phyloP scores from a whole-genome alignment of 345 rosid genomes.

The Litchi chinensis region DNA sequence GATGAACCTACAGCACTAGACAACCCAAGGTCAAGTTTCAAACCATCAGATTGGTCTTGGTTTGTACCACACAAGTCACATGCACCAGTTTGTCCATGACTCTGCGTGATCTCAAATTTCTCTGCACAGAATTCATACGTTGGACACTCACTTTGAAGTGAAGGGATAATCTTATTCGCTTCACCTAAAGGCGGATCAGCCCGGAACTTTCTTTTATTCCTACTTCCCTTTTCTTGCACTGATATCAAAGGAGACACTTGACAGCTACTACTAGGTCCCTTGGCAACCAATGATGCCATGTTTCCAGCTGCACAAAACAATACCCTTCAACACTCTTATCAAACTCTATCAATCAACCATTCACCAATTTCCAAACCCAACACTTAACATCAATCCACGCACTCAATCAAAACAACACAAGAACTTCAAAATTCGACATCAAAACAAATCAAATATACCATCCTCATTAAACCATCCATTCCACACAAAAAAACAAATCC shows the following conservation, averaged over 20 bases:
- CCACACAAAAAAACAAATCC: constrained; percentile 10
- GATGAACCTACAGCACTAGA: constrained; percentile 37
- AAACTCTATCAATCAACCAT: constrained; percentile 17
- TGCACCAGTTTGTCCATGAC: constrained; percentile 41
- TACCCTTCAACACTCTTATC: constrained; percentile 9
- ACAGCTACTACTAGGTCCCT: constrained; percentile 42
- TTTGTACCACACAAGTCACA: constrained; percentile 52
- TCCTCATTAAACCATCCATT: constrained; percentile 24
- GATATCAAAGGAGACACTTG: constrained; percentile 49
- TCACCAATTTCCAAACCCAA: constrained; percentile 17
- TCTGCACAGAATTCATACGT: constrained; percentile 72
- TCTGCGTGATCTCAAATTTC: constrained; percentile 47
- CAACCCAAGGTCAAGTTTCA: constrained; percentile 66
- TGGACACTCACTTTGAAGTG: constrained; percentile 40
- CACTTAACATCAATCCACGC: constrained; percentile 5
- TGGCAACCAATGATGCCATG: constrained; percentile 68
- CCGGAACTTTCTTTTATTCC: constrained; percentile 85
- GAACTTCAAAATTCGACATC: not conserved
- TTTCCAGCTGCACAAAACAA: constrained; percentile 43
- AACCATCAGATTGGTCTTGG: constrained; percentile 49
- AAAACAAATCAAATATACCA: constrained; percentile 6
- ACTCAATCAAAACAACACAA: constrained; percentile 14
- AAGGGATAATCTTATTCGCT: constrained; percentile 33
- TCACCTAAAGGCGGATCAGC: constrained; percentile 77
- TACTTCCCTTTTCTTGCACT: constrained; percentile 78